A percentile compares a stretch with the other conserved stretches of the same genome.
Evolutionary conservation across 2,329 filamentous ascomycete genomes (phyloP).

Genomic region (Metarhizium brunneum): DNA sequence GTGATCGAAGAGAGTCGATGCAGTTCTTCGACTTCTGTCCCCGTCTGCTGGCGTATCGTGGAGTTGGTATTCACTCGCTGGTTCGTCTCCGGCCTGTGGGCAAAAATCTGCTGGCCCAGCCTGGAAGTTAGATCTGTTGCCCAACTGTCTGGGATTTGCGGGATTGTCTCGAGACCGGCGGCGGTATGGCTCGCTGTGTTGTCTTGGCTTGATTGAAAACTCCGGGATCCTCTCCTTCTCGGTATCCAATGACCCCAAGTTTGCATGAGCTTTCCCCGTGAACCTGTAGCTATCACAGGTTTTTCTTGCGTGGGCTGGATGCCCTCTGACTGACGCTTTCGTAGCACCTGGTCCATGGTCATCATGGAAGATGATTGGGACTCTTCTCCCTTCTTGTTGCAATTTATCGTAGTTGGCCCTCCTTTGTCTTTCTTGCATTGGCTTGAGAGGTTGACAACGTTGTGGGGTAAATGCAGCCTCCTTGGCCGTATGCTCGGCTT

Average conservation of each 20-base stretch:
- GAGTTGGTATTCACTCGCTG: not conserved
- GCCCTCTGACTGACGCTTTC: not conserved
- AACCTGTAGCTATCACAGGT: not conserved
- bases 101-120: not conserved
- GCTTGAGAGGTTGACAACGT: not conserved
- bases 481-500: not conserved
- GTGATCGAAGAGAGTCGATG: not conserved
- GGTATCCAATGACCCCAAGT: slow-evolving; percentile 5
- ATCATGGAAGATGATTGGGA: not conserved
- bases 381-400: not conserved
- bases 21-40: not conserved
- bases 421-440: not conserved
- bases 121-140: not conserved
- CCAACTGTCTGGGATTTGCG: not conserved
- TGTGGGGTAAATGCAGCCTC: not conserved
- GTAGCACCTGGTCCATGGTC: not conserved
- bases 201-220: not conserved
- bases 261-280: not conserved
- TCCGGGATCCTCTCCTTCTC: slow-evolving; percentile 9
- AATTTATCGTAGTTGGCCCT: not conserved
- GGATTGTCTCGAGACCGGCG: not conserved
- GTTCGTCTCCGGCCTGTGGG: slow-evolving; percentile 4
- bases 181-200: not conserved
- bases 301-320: not conserved
- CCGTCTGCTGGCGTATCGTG: not conserved